Evolutionary conservation across 2,329 filamentous ascomycete genomes (phyloP), one percentile per base, ranked within the genome.

Genomic region (Mycosphaerelloides madeirae): DNA sequence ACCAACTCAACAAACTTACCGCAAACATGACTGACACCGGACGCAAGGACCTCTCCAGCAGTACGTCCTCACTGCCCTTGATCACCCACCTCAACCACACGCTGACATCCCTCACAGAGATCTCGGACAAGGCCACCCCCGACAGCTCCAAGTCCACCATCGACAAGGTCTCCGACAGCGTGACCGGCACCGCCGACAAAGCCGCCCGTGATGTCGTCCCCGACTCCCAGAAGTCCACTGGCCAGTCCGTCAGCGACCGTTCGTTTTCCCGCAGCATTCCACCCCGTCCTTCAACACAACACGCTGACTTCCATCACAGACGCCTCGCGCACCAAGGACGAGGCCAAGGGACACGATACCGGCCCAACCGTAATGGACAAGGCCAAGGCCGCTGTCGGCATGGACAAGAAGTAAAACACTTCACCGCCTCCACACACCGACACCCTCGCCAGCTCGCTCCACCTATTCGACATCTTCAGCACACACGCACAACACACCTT

Each of bases 121-220:
- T 72, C 50, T 66, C 68, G 61, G 77, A 82, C 73, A 69, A 73
- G 58, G 52, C 78, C 45, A 78, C 72, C 57, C 79, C 80, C 47
- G 73, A 82, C 64, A 72, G 71, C 61, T 65, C 73, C 67, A 83
- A 83, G 71, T 81, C 78, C 50, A 79, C 77, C 57, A 67, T 72
- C 58, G 68, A 80, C 53, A 79, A 81, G 72, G 54, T 75, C 52
- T 76, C 75, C 64, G 79, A 83, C 65, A 62, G 65, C 43, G 38
- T 76, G 60, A 81, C 77, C 50, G 76, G 77, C 56, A 70, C 71
- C 45, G 65, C 61, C 44, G 80, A 82, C 68, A 79, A 78, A 58
- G 40, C 74, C 51, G 64, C 40, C 29, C 48, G 68, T 52, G 72
- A 74, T 47, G 25, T 63, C 34, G 69, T 76, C 61, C 61, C 74